These are phyloP conservation scores for Phytophthora colocasiae DNA, from an alignment of 352 stramenopile genomes.

Conservation along the genomic window DNA sequence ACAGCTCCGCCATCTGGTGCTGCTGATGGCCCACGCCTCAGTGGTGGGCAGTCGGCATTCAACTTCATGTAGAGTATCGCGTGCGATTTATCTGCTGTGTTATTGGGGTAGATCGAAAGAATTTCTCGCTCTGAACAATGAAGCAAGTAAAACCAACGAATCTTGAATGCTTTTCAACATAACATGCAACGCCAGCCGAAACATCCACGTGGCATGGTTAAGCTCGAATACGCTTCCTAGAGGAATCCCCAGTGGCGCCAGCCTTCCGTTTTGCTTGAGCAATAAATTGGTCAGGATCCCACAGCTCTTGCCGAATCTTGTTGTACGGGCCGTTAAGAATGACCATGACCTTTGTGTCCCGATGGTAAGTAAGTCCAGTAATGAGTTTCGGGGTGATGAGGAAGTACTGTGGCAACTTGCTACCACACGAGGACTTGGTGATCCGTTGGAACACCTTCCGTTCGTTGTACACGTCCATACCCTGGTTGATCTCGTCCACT, in stretches of 20 bases:
- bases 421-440: conserved; percentile 88
- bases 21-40: conserved; percentile 26
- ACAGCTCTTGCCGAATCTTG: conserved; percentile 78
- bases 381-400: conserved; percentile 92
- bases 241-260: conserved; percentile 7
- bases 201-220: conserved; percentile 13
- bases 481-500: conserved; percentile 92
- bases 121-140: conserved; percentile 21
- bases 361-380: conserved; percentile 83
- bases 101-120: conserved; percentile 9
- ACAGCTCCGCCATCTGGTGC: conserved; percentile 11
- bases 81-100: conserved; percentile 13
- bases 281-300: conserved; percentile 70
- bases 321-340: conserved; percentile 90
- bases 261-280: conserved; percentile 46
- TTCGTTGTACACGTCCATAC: conserved; percentile 92
- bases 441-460: conserved; percentile 91
- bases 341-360: conserved; percentile 89
- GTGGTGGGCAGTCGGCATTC: conserved; percentile 79
- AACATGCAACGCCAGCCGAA: conserved; percentile 15
- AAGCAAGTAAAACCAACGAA: conserved; percentile 31
- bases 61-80: conserved; percentile 87
- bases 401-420: conserved; percentile 89
- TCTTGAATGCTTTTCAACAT: conserved; percentile 12
- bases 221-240: conserved; percentile 44